Base-by-base conservation (phyloP, 441 rosid species). In the Adansonia rubrostipa region DNA sequence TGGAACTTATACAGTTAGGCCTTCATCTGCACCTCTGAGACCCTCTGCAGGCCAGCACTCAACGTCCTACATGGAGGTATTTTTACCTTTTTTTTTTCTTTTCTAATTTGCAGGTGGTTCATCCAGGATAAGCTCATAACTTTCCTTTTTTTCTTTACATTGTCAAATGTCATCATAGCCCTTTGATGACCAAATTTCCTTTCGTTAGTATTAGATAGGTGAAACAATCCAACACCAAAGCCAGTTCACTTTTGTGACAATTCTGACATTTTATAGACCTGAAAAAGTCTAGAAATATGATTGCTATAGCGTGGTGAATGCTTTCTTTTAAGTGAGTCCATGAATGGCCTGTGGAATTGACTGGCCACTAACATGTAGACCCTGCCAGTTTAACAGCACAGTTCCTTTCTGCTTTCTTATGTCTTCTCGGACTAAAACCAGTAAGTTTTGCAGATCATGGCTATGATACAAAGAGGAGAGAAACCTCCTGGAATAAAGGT, bases 401-500 rank as follows among this genome's bases (percentile, higher is more conserved):
- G 51, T 58, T 53, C 70, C 58, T 70, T 70, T 50, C 58, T 17
- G 42, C 58, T 77, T 36, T 71, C 66, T 57, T 66, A 57, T 40
- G 51, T 40, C 50, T 48, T 57, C 62, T 63, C 6, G 28, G 14
- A 36, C 24, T 71, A 47, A 78, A 78, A 19, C 11, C 17, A 2
- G 58, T 50, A 60, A 36, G 45, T 33, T 75, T 24, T 45, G 67
- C 77, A 80, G 73, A 71, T 80, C 61, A 9, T 64, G 83, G 77
- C 62, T 24, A 80, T 63, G 80, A 14, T 71, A 45, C 77, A 71
- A 56, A 76, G 83, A 80, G 68, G 79, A 17, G 77, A 76, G 67
- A 75, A 57, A 51, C 82, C 77, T 6, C 76, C 80, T 71, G 80
- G 83, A 71, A 57, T 80, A 28, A 76, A 71, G 53, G 80, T 76